Base-by-base conservation (phyloP, 495 filamentous ascomycete genomes). In the Hypoxylon rickii region DNA sequence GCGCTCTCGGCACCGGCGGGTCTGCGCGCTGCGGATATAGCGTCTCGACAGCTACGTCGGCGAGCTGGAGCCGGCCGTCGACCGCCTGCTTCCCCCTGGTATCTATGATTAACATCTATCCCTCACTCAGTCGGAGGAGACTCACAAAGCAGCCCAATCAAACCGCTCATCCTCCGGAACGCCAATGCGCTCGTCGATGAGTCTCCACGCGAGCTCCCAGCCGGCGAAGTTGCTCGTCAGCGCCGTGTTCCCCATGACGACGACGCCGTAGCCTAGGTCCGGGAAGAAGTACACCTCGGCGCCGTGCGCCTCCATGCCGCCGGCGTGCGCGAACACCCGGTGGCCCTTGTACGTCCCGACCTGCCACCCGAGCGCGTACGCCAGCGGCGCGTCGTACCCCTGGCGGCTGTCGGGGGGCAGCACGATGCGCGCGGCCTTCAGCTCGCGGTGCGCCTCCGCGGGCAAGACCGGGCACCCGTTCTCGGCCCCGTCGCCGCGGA, bases 291-390 rank as follows among this genome's bases (percentile, higher is more conserved):
- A 70, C 2, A 83, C 66, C 33, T 73, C 52, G 0, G 75, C 65
- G 1, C 69, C 73, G 45, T 74, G 79, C 0, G 76, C 79, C 12
- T 69, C 58, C 70, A 80, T 71, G 7, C 73, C 73, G 3, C 79
- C 80, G 12, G 51, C 37, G 40, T 83, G 80, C 21, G 65, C 68
- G 39, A 74, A 73, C 4, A 78, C 17, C 20, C 68, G 41, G 43
- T 76, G 67, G 0, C 79, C 79, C 13, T 67, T 69, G 31, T 81
- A 78, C 34, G 69, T 67, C 8, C 65, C 68, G 0, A 73, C 62
- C 1, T 56, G 37, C 77, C 79, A 83, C 1, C 78, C 78, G 0
- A 80, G 58, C 3, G 75, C 72, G 47, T 83, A 81, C 2, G 63
- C 41, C 38, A 62, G 47, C 4, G 62, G 61, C 0, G 58, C 65